Evolutionary conservation across 140 eudicot genomes (phyloP), one percentile per base, ranked within the genome.

Genomic region (Senecio squalidus): DNA sequence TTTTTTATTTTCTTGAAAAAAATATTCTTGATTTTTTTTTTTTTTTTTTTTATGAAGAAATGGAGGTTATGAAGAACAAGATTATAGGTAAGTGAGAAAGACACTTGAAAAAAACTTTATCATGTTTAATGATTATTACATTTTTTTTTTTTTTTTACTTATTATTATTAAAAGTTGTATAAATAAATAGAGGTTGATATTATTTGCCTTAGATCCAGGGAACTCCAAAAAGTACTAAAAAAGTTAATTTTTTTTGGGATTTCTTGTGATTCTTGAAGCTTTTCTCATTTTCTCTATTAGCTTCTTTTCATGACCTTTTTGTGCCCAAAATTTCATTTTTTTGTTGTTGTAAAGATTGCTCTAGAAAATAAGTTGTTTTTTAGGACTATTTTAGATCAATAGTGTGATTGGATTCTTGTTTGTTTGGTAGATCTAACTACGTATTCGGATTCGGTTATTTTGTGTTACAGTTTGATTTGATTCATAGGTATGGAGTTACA

Each of bases 201-300:
- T 34, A 60, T 63, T 88, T 88, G 76, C 96, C 90, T 81, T 76
- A 71, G 90, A 84, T 84, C 85, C 77, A 69, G 96, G 96, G 78
- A 64, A 88, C 84, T 81, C 47, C 11, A 60, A 58, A 69, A 56
- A 56, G 79, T 58, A 34, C 60, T 55, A 62, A 67, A 75, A 71
- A 66, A 73, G 67, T 55, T 65, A 77, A 44, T 70, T 57, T 75
- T 69, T 67, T 67, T 66, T 53, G 71, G 41, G 62, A 73, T 68
- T 81, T 55, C 96, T 41, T 88, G 96, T 88, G 96, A 88, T 78
- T 74, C 52, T 69, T 36, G 66, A 71, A 33, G 55, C 76, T 72
- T 80, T 72, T 64, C 56, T 25, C 40, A 34, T 66, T 68, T 64
- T 64, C 65, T 76, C 81, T 81, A 56, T 33, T 69, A 66, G 78